Base-by-base conservation (phyloP, 192 early-diverging fungal genomes). In the Dissophora ornata region DNA sequence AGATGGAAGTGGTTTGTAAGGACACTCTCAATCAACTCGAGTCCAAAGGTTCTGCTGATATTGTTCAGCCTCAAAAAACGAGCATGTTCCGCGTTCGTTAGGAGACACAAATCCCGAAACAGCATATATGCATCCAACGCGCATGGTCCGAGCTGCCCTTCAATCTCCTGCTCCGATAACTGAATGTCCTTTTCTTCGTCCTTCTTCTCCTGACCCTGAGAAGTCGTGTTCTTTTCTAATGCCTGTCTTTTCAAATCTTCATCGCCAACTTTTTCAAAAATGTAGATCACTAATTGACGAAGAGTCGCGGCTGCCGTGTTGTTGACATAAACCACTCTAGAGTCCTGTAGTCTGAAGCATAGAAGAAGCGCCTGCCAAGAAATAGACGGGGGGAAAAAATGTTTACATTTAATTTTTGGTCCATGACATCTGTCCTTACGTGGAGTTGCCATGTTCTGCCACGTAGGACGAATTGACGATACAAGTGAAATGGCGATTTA, bases 21-120 rank as follows among this genome's bases (percentile, higher is more conserved):
- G 6, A 98, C 84, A 18, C 92, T 91, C 53, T 99, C 98, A 10
- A 99, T 88, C 51, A 99, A 81, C 75, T 99, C 98, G 15, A 98
- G 83, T 2, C 95, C 94, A 79, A 97, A 87, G 0, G 87, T 86
- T 65, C 91, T 90, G 33, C 93, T 85, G 38, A 87, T 81, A 56
- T 62, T 77, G 41, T 59, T 45, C 15, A 86, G 57, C 29, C 71
- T 62, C 29, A 89, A 77, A 33, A 93, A 97, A 22, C 83, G 81
- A 1, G 93, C 80, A 16, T 84, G 81, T 55, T 90, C 88, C 13
- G 87, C 91, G 32, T 86, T 84, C 0, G 90, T 92, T 50, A 97
- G 62, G 30, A 91, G 68, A 55, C 95, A 98, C 45, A 98, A 78
- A 62, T 98, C 97, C 86, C 94, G 90, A 66, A 98, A 91, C 1